Base-by-base conservation (phyloP, 306 rosid species). In the Trifolium dubium region DNA sequence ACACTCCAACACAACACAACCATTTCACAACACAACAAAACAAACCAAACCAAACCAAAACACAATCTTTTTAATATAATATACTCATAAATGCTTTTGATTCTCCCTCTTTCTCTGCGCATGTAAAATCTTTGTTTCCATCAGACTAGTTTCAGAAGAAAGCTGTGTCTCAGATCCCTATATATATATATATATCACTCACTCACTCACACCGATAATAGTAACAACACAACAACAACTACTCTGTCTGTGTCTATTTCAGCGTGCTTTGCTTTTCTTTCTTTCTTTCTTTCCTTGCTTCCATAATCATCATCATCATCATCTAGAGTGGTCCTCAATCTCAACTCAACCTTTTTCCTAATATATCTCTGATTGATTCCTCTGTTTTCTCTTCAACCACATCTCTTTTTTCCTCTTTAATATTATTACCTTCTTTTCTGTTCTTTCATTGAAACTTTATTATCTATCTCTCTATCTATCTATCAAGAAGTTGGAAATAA, bases 141-240 rank as follows among this genome's bases (percentile, higher is more conserved):
- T 80, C 88, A 85, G 85, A 83, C 50, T 59, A 69, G 71, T 75
- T 82, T 82, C 93, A 85, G 92, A 88, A 85, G 92, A 88, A 88
- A 92, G 93, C 81, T 83, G 73, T 67, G 67, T 86, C 86, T 81
- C 98, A 76, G 93, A 92, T 92, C 97, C 97, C 93, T 34, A 92
- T 84, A 23, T 23, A 23, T 23, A 23, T 23, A 23, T 23, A 23
- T 23, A 23, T 23, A 23, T 23, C 0, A 0, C 0, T 23, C 23
- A 23, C 23, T 23, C 17, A 49, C n/a, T 32, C 9, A 35, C 79
- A 34, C 84, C 77, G 62, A 67, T 60, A 54, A 29, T 58, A n/a
- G n/a, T n/a, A 78, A 73, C 77, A 65, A 83, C 64, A 82, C 78
- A 58, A 55, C 7, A 59, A 49, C 2, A 68, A 35, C 5, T 10